A percentile compares a stretch with the other conserved stretches of the same genome.
Evolutionary conservation across 108 stramenopile species (phyloP).

Genomic region (Cyclotella atomus): DNA sequence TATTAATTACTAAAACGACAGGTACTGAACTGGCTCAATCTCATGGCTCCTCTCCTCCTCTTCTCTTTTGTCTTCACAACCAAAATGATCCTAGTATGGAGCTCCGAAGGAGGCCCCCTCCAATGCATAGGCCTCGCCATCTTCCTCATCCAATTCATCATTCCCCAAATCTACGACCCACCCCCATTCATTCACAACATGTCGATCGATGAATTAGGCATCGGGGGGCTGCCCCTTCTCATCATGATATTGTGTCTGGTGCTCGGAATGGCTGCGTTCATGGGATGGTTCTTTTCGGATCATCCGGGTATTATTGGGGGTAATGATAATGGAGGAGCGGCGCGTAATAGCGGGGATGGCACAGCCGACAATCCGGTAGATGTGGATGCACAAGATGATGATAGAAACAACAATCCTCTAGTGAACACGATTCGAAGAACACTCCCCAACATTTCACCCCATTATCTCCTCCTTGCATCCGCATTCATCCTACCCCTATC

Average conservation of each 20-base stretch:
- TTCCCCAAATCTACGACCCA: constrained; percentile 3
- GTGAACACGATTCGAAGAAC: neutral
- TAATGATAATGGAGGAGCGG: neutral
- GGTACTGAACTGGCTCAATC: too few relatives aligned
- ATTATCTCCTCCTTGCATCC: constrained; percentile 18
- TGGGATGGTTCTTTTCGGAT: neutral
- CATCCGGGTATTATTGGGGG: neutral
- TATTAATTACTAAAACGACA: too few relatives aligned
- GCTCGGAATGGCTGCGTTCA: too few relatives aligned
- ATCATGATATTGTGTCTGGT: too few relatives aligned
- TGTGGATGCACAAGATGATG: constrained; percentile 1
- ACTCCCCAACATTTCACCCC: constrained; percentile 13
- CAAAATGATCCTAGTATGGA: constrained; percentile 39
- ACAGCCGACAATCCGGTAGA: constrained; percentile 20
- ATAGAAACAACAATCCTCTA: neutral
- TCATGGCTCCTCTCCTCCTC: too few relatives aligned
- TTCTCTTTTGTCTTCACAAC: too few relatives aligned
- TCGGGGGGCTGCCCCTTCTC: constrained; percentile 6
- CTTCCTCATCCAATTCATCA: constrained; percentile 22
- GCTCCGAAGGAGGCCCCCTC: constrained; percentile 28
- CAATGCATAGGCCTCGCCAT: constrained; percentile 17
- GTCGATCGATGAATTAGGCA: neutral
- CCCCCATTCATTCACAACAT: neutral
- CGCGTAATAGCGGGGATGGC: neutral
- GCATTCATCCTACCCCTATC: constrained; percentile 28